A percentile compares a stretch with the other conserved stretches of the same genome.
Conservation (phyloP, 148 eudicot genomes). For the Tetragonia tetragonoides region DNA sequence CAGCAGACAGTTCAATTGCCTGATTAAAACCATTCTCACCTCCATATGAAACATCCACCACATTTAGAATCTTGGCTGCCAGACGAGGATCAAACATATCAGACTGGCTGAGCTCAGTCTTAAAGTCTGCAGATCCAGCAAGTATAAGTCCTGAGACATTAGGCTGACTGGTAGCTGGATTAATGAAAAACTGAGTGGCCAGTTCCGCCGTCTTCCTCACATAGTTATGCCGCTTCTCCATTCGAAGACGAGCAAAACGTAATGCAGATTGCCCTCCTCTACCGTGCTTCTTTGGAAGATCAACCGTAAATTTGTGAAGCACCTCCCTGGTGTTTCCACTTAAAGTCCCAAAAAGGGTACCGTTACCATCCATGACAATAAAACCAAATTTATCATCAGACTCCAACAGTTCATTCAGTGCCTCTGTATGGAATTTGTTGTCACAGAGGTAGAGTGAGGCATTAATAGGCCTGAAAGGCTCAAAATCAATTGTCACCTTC, state of each 20-base stretch:
- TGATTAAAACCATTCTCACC: conserved; percentile 40
- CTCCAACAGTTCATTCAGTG: conserved; percentile 34
- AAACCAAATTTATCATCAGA: conserved; percentile 39
- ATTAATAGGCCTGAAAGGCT: conserved; percentile 36
- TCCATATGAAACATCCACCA: conserved; percentile 39
- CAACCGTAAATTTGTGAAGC: conserved; percentile 37
- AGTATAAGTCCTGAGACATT: conserved; percentile 39
- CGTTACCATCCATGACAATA: conserved; percentile 39
- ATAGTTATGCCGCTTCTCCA: conserved; percentile 38
- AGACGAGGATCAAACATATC: conserved; percentile 43
- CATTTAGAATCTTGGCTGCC: conserved; percentile 31
- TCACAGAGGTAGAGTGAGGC: conserved; percentile 36
- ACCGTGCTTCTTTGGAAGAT: conserved; percentile 40
- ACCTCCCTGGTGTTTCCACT: conserved; percentile 38
- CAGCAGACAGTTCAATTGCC: conserved; percentile 36
- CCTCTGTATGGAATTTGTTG: conserved; percentile 37
- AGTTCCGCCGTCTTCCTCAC: conserved; percentile 39
- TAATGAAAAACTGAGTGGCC: conserved; percentile 36
- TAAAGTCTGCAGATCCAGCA: conserved; percentile 39
- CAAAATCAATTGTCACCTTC: conserved; percentile 40
- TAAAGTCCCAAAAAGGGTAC: conserved; percentile 32
- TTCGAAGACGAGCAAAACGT: conserved; percentile 42
- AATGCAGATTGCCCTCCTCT: conserved; percentile 42
- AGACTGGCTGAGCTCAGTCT: conserved; percentile 38
- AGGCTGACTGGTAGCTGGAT: conserved; percentile 38